Evolutionary conservation across 1,284 basidiomycete species (phyloP).

Genomic region (Ceratobasidium sp.): DNA sequence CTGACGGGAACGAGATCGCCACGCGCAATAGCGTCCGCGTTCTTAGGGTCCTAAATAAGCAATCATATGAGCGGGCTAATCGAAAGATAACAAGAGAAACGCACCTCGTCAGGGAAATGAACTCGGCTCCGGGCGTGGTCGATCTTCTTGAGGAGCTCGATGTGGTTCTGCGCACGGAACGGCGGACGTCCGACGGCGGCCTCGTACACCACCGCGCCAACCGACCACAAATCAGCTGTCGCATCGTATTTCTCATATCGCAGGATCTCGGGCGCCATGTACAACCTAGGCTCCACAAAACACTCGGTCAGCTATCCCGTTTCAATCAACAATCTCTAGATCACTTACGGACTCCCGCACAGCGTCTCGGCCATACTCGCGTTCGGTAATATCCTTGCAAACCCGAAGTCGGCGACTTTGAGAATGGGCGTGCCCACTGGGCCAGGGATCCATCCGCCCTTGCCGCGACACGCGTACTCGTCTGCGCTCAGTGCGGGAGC

Average conservation of each 20-base stretch:
- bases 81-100: background rate
- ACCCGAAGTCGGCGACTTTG: slow-evolving; percentile 98
- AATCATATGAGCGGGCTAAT: background rate
- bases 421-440: slow-evolving; percentile 87
- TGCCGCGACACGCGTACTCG: slow-evolving; percentile 74
- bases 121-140: slow-evolving; percentile 77
- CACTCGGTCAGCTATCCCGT: background rate
- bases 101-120: slow-evolving; percentile 90
- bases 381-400: slow-evolving; percentile 90
- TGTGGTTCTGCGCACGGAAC: slow-evolving; percentile 94
- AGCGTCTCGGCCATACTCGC: slow-evolving; percentile 96
- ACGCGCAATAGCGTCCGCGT: slow-evolving; percentile 36
- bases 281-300: slow-evolving; percentile 64
- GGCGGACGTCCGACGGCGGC: slow-evolving; percentile 94
- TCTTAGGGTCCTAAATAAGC: slow-evolving; percentile 51
- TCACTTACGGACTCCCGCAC: slow-evolving; percentile 90
- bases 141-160: slow-evolving; percentile 94
- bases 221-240: slow-evolving; percentile 97
- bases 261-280: slow-evolving; percentile 99
- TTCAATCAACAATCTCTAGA: background rate
- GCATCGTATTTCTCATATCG: slow-evolving; percentile 98
- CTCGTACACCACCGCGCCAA: slow-evolving; percentile 96
- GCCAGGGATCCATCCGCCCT: slow-evolving; percentile 62
- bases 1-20: slow-evolving; percentile 64
- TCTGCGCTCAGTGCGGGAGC: slow-evolving; percentile 76